Conservation (phyloP, 441 rosid genomes). For the Pelargonium fulgidum region DNA sequence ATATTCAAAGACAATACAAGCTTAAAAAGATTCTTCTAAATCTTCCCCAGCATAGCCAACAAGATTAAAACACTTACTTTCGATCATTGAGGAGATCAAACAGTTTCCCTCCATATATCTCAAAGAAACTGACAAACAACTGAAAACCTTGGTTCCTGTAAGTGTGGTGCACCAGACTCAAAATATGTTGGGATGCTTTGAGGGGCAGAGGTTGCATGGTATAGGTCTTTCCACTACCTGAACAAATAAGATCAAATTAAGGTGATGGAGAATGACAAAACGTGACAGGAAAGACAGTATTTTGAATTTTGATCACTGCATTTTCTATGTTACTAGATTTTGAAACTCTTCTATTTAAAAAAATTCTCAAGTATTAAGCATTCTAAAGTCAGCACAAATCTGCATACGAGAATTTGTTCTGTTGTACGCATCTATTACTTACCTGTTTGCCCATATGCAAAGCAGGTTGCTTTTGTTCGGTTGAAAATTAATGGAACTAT, state of each 20-base stretch:
- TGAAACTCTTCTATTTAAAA: too few species aligned
- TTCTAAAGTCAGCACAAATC: conserved; percentile 37
- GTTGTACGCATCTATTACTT: conserved; percentile 59
- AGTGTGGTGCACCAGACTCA: conserved; percentile 86
- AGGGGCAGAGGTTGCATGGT: conserved; percentile 96
- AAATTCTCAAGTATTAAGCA: background rate
- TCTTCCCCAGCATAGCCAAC: conserved; percentile 12
- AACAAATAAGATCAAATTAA: conserved; percentile 6
- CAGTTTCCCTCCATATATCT: conserved; percentile 94
- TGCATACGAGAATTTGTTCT: conserved; percentile 87
- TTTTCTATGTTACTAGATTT: too few species aligned
- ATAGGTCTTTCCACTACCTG: conserved; percentile 95
- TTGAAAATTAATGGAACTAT: conserved; percentile 92
- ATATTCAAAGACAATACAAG: background rate
- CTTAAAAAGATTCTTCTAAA: conserved; percentile 8
- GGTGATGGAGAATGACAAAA: background rate
- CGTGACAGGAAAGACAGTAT: background rate
- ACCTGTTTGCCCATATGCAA: conserved; percentile 99
- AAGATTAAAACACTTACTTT: conserved; percentile 48
- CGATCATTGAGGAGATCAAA: conserved; percentile 86
- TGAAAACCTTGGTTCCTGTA: conserved; percentile 86
- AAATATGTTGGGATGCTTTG: conserved; percentile 80
- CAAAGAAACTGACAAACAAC: conserved; percentile 88
- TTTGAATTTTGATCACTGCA: too few species aligned
- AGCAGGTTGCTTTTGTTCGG: conserved; percentile 94